Percentiles rank a stretch among this genome's conserved stretches.
These are phyloP conservation scores for Mycena capillaripes DNA, from an alignment of 768 basidiomycete genomes.

Conservation along the genomic window DNA sequence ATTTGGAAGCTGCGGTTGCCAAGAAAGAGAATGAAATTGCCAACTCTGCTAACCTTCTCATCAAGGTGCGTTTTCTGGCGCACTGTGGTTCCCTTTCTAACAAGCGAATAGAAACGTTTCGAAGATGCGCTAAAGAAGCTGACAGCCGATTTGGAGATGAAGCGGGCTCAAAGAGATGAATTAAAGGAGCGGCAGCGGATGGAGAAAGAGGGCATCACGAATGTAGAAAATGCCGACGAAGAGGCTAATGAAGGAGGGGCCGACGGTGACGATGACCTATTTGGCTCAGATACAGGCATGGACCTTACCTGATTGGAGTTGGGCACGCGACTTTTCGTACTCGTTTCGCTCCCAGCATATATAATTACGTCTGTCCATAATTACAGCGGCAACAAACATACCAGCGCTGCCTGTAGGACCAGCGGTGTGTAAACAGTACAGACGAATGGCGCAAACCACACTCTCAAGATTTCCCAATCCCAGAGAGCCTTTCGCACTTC, in stretches of 20 bases:
- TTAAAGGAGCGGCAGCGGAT: slow-evolving; percentile 81
- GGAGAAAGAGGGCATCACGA: slow-evolving; percentile 74
- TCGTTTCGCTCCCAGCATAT: neutral
- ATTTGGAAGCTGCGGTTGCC: slow-evolving; percentile 88
- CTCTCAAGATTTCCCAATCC: slow-evolving; percentile 85
- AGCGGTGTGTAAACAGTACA: slow-evolving; percentile 86
- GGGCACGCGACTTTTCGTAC: neutral
- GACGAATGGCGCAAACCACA: slow-evolving; percentile 88
- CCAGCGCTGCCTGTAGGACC: slow-evolving; percentile 77
- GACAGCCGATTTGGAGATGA: slow-evolving; percentile 88
- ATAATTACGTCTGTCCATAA: neutral
- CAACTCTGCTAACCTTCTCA: slow-evolving; percentile 88
- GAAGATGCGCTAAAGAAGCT: slow-evolving; percentile 94
- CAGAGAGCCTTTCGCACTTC: slow-evolving; percentile 69
- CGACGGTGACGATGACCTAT: slow-evolving; percentile 54
- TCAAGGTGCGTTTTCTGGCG: slow-evolving; percentile 65
- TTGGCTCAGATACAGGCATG: slow-evolving; percentile 58
- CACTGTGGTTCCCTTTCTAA: neutral
- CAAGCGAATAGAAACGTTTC: slow-evolving; percentile 80
- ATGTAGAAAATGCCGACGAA: too few relatives aligned
- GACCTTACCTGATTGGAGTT: slow-evolving; percentile 37
- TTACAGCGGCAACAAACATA: slow-evolving; percentile 58
- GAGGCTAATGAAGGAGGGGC: too few relatives aligned
- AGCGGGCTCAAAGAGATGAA: slow-evolving; percentile 83
- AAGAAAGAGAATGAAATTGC: slow-evolving; percentile 90